phyloP scores from a whole-genome alignment of 495 filamentous ascomycete species.

The Aspergillus mulundensis region DNA sequence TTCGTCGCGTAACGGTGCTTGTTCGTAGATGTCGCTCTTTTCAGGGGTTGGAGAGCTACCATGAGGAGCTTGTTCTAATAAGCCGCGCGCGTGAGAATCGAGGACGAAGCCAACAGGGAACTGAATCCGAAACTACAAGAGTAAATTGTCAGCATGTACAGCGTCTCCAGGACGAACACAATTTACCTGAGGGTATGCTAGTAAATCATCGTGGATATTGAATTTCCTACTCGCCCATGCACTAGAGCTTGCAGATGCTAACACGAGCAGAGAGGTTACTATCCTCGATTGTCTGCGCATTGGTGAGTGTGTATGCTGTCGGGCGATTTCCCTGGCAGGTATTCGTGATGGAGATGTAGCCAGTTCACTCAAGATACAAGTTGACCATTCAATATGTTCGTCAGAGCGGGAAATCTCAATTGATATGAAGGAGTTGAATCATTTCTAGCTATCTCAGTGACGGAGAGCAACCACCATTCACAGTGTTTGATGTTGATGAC shows the following conservation, averaged over 20 bases:
- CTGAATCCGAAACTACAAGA: slow-evolving; percentile 70
- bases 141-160: slow-evolving; percentile 8
- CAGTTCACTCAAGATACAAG: background rate
- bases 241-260: slow-evolving; percentile 35
- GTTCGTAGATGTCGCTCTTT: slow-evolving; percentile 14
- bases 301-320: background rate
- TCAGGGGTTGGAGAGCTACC: slow-evolving; percentile 8
- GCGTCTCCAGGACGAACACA: background rate
- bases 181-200: slow-evolving; percentile 84
- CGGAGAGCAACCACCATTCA: background rate
- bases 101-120: slow-evolving; percentile 73
- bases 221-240: slow-evolving; percentile 57
- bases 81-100: slow-evolving; percentile 61
- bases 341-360: background rate
- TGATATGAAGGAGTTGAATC: background rate
- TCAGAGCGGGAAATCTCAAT: background rate
- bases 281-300: slow-evolving; percentile 29
- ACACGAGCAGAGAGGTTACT: slow-evolving; percentile 26
- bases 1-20: slow-evolving; percentile 23
- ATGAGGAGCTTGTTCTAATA: slow-evolving; percentile 42
- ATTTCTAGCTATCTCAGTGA: background rate
- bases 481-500: slow-evolving; percentile 6
- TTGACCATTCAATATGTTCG: background rate
- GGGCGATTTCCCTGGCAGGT: background rate
- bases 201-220: slow-evolving; percentile 83